Percentiles rank a stretch among this genome's conserved stretches.
phyloP scores from a whole-genome alignment of 768 basidiomycete species.

The Tricholoma bakamatsutake region DNA sequence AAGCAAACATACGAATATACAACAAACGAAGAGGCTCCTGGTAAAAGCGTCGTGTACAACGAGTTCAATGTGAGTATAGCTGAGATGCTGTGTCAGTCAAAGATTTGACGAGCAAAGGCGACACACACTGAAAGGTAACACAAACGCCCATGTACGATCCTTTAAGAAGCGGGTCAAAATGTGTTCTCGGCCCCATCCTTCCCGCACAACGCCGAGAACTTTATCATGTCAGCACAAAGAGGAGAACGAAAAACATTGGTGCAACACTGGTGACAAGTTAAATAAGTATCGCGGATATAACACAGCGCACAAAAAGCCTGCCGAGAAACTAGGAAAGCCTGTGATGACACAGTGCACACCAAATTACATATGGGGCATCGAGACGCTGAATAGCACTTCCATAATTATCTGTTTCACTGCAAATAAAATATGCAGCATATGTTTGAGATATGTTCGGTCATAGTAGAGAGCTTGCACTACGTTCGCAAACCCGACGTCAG shows the following conservation, averaged over 20 bases:
- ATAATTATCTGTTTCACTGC: constrained; percentile 11
- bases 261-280: constrained; percentile 4
- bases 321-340: constrained; percentile 9
- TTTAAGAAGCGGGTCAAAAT: constrained; percentile 19
- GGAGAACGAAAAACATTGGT: constrained; percentile 15
- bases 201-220: constrained; percentile 17
- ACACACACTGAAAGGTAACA: constrained; percentile 17
- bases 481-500: background rate
- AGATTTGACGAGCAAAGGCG: background rate
- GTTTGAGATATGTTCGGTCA: constrained; percentile 8
- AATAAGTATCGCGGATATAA: background rate
- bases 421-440: constrained; percentile 9
- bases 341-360: constrained; percentile 16
- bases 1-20: constrained; percentile 13
- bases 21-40: constrained; percentile 13
- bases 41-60: constrained; percentile 11
- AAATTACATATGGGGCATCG: constrained; percentile 9
- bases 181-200: constrained; percentile 19
- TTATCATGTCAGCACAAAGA: constrained; percentile 20
- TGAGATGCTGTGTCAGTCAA: background rate
- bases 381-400: constrained; percentile 9
- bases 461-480: constrained; percentile 19
- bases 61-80: constrained; percentile 15
- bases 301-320: constrained; percentile 16
- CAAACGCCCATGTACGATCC: constrained; percentile 23